These are phyloP conservation scores for Parasitella parasitica DNA, from an alignment of 371 early-diverging fungal genomes.

Conservation along the genomic window DNA sequence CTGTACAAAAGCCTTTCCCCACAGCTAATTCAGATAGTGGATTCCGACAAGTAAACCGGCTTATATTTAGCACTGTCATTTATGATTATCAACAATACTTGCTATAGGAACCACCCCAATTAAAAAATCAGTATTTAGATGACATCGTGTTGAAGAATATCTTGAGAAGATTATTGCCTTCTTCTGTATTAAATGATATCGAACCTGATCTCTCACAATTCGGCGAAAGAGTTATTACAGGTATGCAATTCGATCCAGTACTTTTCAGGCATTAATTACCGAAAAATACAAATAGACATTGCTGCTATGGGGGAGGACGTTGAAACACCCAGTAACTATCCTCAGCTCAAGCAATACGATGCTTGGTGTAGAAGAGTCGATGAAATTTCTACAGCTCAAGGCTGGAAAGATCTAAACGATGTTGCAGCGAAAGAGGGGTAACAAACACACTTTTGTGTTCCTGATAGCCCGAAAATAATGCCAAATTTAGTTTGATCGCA, in stretches of 20 bases:
- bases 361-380: conserved; percentile 70
- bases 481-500: conserved; percentile 47
- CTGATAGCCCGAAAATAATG: neutral
- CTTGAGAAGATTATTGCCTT: conserved; percentile 50
- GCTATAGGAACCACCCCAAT: conserved; percentile 47
- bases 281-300: conserved; percentile 25
- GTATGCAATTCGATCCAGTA: conserved; percentile 17
- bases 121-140: conserved; percentile 55
- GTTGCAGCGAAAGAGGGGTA: conserved; percentile 63
- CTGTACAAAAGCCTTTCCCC: conserved; percentile 13
- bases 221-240: conserved; percentile 43
- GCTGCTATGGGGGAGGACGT: conserved; percentile 36
- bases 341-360: conserved; percentile 67
- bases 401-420: conserved; percentile 60
- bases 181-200: conserved; percentile 35
- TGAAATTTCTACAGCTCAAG: conserved; percentile 52
- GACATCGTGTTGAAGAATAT: conserved; percentile 53
- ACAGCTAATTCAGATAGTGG: conserved; percentile 35
- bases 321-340: conserved; percentile 50
- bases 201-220: conserved; percentile 48
- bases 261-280: no score
- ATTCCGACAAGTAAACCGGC: conserved; percentile 29
- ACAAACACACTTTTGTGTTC: neutral
- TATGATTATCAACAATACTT: neutral
- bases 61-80: no score